Conservation (phyloP, 176 grass and related monocot species). For the Dendrocalamus sinicus region DNA sequence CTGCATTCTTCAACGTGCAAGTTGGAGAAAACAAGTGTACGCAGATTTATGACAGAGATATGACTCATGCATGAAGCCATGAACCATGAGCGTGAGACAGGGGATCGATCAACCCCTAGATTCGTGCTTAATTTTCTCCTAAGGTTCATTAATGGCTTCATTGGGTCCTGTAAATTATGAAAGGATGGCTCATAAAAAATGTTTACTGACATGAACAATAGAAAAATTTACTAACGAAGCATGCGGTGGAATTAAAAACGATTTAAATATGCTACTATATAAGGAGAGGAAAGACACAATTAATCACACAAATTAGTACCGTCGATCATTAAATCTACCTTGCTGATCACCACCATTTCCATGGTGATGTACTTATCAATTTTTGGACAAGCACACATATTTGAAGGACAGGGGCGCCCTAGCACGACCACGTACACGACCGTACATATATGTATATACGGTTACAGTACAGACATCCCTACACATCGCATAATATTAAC, state of each 20-base stretch:
- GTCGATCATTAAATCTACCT: not conserved
- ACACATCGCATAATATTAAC: conserved; percentile 27
- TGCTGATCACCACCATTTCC: not conserved
- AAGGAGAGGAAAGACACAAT: not conserved
- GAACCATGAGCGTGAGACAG: conserved; percentile 37
- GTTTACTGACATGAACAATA: not conserved
- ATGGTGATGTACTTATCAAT: not conserved
- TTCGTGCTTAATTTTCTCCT: conserved; percentile 53
- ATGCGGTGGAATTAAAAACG: not conserved
- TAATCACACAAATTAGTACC: not conserved
- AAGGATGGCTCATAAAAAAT: not conserved
- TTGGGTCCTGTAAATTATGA: conserved; percentile 38
- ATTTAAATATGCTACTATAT: not conserved
- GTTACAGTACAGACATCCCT: not conserved
- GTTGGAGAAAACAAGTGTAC: conserved; percentile 24
- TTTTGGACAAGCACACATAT: conserved; percentile 32
- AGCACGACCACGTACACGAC: not conserved
- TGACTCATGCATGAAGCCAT: not conserved
- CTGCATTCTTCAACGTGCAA: not conserved
- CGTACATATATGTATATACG: conserved; percentile 27
- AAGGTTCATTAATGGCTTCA: conserved; percentile 32
- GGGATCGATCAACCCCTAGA: conserved; percentile 40
- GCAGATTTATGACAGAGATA: conserved; percentile 39
- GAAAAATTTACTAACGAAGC: not conserved
- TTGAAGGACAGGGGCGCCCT: conserved; percentile 10